Base-by-base conservation (phyloP, 1,284 basidiomycete genomes). In the Rhodotorula glutinis region DNA sequence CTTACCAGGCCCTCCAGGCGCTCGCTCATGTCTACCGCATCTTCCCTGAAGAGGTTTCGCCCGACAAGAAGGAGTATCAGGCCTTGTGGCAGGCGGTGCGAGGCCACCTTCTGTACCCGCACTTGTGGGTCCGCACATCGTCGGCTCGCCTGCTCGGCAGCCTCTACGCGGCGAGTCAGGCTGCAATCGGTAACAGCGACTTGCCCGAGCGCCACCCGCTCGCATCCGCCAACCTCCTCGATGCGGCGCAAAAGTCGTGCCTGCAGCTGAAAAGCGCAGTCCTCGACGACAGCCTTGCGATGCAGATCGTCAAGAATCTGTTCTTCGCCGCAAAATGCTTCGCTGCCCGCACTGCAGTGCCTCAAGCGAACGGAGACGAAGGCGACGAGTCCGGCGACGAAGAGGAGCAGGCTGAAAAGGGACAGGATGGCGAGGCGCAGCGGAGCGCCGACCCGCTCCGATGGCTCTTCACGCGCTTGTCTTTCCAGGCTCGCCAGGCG, bases 401-500 rank as follows among this genome's bases (percentile, higher is more conserved):
- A 2, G 70, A 63, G 33, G 71, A 74, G 44, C 73, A 71, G 17
- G 74, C 71, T 2, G 75, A 70, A 11, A 67, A 66, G 9, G 75
- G 67, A 30, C 77, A 70, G 14, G 75, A 44, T 4, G 43, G 43
- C 43, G 43, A 67, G 13, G 78, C 76, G 27, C 72, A 74, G 60
- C 71, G 71, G 23, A 67, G 72, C n/a, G 77, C 78, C 11, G 86
- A 89, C 73, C 88, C 88, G 0, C 81, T 98, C 2, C 85, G 90
- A 0, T 98, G 94, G 92, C 80, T 98, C 51, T 97, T 97, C 82
- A 92, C 92, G 25, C 90, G 90, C 73, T 82, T 98, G 53, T 97
- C 94, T 0, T 95, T 91, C 80, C 88, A 95, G 77, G 86, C 89
- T 21, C 79, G 82, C 43, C 76, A 78, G 44, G 77, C 81, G 47